Conservation (phyloP, 768 basidiomycete species). For the Candolleomyces aberdarensis region DNA sequence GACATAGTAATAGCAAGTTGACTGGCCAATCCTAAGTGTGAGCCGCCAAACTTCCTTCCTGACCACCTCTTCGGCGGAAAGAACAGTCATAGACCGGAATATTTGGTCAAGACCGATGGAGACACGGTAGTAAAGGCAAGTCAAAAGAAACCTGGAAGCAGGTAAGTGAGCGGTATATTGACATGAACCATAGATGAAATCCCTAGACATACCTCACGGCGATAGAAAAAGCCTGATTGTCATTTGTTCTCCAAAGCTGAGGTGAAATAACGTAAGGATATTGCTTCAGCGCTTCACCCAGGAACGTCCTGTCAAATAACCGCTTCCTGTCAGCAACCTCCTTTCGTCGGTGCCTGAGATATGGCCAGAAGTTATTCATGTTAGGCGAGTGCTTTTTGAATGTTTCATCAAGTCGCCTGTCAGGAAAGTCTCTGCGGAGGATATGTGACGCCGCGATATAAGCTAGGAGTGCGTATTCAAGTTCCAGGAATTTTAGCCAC, state of each 20-base stretch:
- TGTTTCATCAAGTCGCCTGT: slow-evolving; percentile 42
- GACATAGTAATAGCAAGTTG: slow-evolving; percentile 41
- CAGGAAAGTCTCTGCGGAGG: slow-evolving; percentile 45
- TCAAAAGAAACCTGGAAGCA: slow-evolving; percentile 55
- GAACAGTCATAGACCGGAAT: slow-evolving; percentile 28
- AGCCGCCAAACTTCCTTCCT: slow-evolving; percentile 61
- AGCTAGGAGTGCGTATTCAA: slow-evolving; percentile 32
- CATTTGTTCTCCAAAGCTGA: slow-evolving; percentile 52
- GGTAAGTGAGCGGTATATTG: not conserved
- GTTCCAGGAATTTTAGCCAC: not conserved
- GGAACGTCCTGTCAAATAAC: slow-evolving; percentile 48
- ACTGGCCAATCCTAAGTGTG: not conserved
- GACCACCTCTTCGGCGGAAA: slow-evolving; percentile 51
- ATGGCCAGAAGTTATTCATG: slow-evolving; percentile 72
- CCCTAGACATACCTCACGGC: slow-evolving; percentile 1
- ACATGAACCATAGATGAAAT: not conserved
- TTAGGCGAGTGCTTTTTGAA: slow-evolving; percentile 36
- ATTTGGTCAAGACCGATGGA: slow-evolving; percentile 44
- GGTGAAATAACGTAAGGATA: slow-evolving; percentile 33
- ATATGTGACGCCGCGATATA: slow-evolving; percentile 58
- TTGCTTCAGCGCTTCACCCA: slow-evolving; percentile 36
- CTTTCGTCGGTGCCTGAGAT: slow-evolving; percentile 47
- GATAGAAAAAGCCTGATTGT: slow-evolving; percentile 48
- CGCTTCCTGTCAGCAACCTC: slow-evolving; percentile 38
- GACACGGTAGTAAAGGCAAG: slow-evolving; percentile 59